These are phyloP conservation scores for Nicotiana noctiflora DNA, from an alignment of 257 asterid species.

Conservation along the genomic window DNA sequence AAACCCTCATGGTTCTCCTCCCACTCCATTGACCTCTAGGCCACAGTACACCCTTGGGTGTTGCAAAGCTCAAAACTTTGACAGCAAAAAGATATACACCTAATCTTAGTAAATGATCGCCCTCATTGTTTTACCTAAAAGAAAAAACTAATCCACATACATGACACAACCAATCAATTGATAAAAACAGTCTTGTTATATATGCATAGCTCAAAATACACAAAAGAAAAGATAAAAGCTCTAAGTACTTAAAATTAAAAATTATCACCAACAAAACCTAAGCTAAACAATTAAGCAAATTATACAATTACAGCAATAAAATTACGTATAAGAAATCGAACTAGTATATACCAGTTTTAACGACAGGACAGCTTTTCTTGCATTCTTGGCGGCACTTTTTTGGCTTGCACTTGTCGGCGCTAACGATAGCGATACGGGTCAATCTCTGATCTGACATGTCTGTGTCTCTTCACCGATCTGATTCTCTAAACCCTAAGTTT, in stretches of 20 bases:
- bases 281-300: background rate
- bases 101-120: background rate
- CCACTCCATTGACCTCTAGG: no score
- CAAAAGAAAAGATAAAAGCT: no score
- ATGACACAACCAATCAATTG: background rate
- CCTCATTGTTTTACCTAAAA: background rate
- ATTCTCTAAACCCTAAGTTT: slow-evolving; percentile 1
- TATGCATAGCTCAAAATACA: background rate
- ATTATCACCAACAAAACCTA: background rate
- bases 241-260: no score
- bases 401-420: slow-evolving; percentile 93
- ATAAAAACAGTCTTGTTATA: no score
- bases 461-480: slow-evolving; percentile 31
- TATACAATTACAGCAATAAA: background rate
- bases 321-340: background rate
- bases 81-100: background rate
- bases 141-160: background rate
- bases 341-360: slow-evolving; percentile 54
- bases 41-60: no score
- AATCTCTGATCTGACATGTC: slow-evolving; percentile 86
- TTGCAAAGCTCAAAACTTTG: background rate
- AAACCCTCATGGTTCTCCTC: no score
- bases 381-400: slow-evolving; percentile 93
- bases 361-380: slow-evolving; percentile 95
- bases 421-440: slow-evolving; percentile 93